A percentile compares a stretch with the other conserved stretches of the same genome.
These are phyloP conservation scores for Monoraphidium neglectum DNA, from an alignment of 139 green algal genomes.

Conservation along the genomic window DNA sequence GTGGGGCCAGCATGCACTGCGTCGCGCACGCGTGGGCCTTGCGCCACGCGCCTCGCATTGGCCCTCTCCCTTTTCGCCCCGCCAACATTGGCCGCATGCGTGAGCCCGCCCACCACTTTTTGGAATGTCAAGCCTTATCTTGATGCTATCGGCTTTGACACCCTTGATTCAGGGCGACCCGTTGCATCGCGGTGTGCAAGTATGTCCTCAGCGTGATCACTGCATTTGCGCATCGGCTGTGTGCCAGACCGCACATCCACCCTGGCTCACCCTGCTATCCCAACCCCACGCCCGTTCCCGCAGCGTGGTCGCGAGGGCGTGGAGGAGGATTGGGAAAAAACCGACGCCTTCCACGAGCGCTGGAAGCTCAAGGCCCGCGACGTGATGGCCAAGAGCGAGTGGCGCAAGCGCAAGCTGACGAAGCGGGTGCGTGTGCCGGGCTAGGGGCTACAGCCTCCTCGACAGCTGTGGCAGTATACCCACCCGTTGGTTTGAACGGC, in stretches of 20 bases:
- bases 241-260: no score
- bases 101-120: no score
- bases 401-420: constrained; percentile 70
- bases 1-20: no score
- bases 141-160: no score
- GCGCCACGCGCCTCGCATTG: no score
- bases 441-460: no score
- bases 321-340: constrained; percentile 73
- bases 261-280: no score
- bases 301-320: constrained; percentile 71
- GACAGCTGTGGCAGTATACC: no score
- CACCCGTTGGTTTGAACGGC: no score
- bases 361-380: constrained; percentile 85
- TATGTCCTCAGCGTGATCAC: not conserved
- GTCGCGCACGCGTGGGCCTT: no score
- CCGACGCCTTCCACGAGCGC: constrained; percentile 83
- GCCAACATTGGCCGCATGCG: not conserved
- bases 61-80: no score
- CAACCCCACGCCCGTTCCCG: not conserved
- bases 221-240: not conserved
- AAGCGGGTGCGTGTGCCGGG: constrained; percentile 56
- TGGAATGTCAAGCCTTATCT: no score
- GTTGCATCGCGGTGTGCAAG: not conserved
- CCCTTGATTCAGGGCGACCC: not conserved
- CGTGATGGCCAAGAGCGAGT: constrained; percentile 81